A percentile compares a stretch with the other conserved stretches of the same genome.
Evolutionary conservation across 2,329 filamentous ascomycete species (phyloP).

Genomic region (Xylariaceae sp.): DNA sequence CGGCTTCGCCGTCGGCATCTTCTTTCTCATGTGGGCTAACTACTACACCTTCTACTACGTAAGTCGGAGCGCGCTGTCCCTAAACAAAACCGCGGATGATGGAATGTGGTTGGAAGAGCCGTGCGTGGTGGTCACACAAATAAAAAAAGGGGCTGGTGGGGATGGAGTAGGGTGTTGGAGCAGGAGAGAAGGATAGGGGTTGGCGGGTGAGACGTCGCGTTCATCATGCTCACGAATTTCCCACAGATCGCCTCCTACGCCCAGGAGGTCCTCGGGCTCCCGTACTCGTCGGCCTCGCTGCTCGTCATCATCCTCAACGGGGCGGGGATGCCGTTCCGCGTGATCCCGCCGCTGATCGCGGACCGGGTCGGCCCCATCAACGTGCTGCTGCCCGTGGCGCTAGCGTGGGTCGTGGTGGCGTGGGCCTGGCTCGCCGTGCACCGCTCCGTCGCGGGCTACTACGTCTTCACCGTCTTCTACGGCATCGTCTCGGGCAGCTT

Average conservation of each 20-base stretch:
- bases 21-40: conserved; percentile 32
- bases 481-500: conserved; percentile 27
- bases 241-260: conserved; percentile 27
- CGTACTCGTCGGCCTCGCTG: conserved; percentile 26
- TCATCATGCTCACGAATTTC: no score
- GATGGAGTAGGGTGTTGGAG: neutral
- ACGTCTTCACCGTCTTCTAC: conserved; percentile 28
- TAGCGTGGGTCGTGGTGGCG: conserved; percentile 23
- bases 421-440: conserved; percentile 32
- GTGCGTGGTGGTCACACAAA: no score
- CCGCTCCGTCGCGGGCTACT: conserved; percentile 24
- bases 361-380: conserved; percentile 30
- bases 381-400: conserved; percentile 22
- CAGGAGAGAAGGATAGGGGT: neutral
- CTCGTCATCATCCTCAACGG: conserved; percentile 34
- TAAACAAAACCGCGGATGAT: no score
- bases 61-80: no score
- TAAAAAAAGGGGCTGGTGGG: no score
- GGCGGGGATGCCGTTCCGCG: conserved; percentile 29
- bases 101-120: no score
- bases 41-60: conserved; percentile 38
- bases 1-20: conserved; percentile 28
- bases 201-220: no score
- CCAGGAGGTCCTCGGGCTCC: conserved; percentile 24
- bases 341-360: conserved; percentile 28